Conservation (phyloP, 441 rosid species). For the Euphorbia schlechtendalii region DNA sequence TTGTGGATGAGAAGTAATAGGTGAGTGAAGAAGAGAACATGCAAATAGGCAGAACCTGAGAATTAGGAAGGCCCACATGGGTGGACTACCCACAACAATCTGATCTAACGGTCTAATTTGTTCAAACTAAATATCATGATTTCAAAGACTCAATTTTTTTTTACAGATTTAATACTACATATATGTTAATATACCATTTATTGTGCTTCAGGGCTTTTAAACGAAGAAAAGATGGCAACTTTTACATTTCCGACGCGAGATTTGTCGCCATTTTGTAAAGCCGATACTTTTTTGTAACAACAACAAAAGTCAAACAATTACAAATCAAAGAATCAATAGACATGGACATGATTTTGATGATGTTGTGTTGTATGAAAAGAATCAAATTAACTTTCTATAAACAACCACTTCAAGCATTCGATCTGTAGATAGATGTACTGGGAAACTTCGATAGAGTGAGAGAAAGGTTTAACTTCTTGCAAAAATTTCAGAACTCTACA, state of each 20-base stretch:
- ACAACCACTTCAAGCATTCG: constrained; percentile 12
- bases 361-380: constrained; percentile 18
- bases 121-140: no score
- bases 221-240: constrained; percentile 1
- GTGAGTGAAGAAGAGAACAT: constrained; percentile 33
- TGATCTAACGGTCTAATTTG: no score
- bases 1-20: constrained; percentile 16
- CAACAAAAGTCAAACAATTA: background rate
- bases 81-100: background rate
- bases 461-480: constrained; percentile 14
- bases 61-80: constrained; percentile 31
- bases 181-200: no score
- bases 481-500: constrained; percentile 15
- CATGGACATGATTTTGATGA: constrained; percentile 4
- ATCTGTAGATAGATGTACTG: constrained; percentile 8
- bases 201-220: no score
- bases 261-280: no score
- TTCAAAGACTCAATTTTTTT: no score
- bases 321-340: constrained; percentile 14
- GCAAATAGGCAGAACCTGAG: constrained; percentile 31
- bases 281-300: background rate
- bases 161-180: no score
- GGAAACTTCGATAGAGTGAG: constrained; percentile 18
- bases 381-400: constrained; percentile 17
- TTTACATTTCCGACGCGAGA: background rate